phyloP scores from a whole-genome alignment of 2,329 filamentous ascomycete genomes.

The Teratosphaeria zuluensis region DNA sequence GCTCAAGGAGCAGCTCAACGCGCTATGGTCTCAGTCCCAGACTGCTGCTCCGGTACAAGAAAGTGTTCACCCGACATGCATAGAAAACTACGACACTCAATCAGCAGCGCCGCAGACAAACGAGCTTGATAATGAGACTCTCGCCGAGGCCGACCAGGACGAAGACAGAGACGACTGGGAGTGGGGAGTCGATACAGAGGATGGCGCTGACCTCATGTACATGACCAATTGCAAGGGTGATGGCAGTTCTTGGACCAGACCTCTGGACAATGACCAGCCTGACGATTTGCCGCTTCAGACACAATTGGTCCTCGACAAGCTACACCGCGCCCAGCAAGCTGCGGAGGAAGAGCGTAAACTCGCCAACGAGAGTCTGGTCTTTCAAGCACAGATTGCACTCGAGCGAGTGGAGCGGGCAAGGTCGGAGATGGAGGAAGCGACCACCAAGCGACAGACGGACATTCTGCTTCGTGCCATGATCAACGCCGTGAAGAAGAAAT shows the following conservation, averaged over 20 bases:
- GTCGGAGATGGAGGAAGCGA: background rate
- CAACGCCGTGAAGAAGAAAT: slow-evolving; percentile 2
- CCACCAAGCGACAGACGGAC: background rate
- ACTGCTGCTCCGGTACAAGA: background rate
- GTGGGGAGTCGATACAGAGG: slow-evolving; percentile 3
- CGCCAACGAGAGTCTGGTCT: background rate
- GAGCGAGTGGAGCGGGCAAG: background rate
- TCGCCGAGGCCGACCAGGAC: background rate
- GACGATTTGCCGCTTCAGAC: background rate
- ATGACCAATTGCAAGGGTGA: slow-evolving; percentile 1
- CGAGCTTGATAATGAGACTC: background rate
- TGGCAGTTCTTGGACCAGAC: background rate
- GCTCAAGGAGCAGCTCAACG: background rate
- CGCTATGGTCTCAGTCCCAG: background rate
- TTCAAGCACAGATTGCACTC: background rate
- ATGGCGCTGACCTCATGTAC: slow-evolving; percentile 4
- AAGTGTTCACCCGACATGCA: background rate
- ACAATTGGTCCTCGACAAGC: background rate
- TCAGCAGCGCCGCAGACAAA: background rate
- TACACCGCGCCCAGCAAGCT: background rate
- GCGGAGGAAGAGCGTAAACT: background rate
- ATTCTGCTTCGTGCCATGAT: slow-evolving; percentile 2
- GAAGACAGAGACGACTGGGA: background rate
- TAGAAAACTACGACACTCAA: background rate
- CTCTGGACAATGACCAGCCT: background rate